A percentile compares a stretch with the other conserved stretches of the same genome.
phyloP scores from a whole-genome alignment of 2,329 filamentous ascomycete species.

The Rasamsonia emersonii region DNA sequence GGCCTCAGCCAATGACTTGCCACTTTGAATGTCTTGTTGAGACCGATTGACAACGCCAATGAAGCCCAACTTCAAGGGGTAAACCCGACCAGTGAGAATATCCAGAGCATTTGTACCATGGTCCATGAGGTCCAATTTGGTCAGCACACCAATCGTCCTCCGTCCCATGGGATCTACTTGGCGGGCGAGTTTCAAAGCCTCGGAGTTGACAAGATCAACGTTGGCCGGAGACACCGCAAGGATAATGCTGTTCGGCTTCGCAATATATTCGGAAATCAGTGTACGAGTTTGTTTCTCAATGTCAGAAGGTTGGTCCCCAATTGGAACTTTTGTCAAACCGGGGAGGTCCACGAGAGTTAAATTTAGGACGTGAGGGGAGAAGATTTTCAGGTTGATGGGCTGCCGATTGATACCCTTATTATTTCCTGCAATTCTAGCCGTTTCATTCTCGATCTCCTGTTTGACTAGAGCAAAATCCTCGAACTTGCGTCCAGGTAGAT shows the following conservation, averaged over 20 bases:
- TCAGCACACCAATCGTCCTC: slow-evolving; percentile 92
- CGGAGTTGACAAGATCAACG: slow-evolving; percentile 96
- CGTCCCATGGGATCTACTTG: slow-evolving; percentile 93
- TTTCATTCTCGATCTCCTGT: slow-evolving; percentile 95
- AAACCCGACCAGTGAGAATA: slow-evolving; percentile 93
- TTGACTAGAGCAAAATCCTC: slow-evolving; percentile 90
- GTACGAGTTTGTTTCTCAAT: slow-evolving; percentile 98
- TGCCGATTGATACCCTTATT: slow-evolving; percentile 98
- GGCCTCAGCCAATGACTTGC: slow-evolving; percentile 89
- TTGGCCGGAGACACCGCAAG: slow-evolving; percentile 95
- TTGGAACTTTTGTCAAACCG: slow-evolving; percentile 93
- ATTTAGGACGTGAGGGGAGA: slow-evolving; percentile 93
- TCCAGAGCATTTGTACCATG: slow-evolving; percentile 96
- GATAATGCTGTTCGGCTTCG: slow-evolving; percentile 97
- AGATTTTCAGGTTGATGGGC: slow-evolving; percentile 97
- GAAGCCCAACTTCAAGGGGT: slow-evolving; percentile 92
- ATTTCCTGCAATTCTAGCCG: slow-evolving; percentile 82
- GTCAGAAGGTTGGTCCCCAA: slow-evolving; percentile 92
- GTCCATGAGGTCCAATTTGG: slow-evolving; percentile 97
- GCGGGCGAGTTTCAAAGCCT: slow-evolving; percentile 89
- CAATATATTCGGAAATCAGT: slow-evolving; percentile 95
- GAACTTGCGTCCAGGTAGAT: slow-evolving; percentile 81
- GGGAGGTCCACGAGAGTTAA: slow-evolving; percentile 93
- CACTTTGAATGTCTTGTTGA: slow-evolving; percentile 93
- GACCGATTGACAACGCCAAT: slow-evolving; percentile 97